These are phyloP conservation scores for Rosa hybrid DNA, from an alignment of 331 rosid species.

Conservation along the genomic window DNA sequence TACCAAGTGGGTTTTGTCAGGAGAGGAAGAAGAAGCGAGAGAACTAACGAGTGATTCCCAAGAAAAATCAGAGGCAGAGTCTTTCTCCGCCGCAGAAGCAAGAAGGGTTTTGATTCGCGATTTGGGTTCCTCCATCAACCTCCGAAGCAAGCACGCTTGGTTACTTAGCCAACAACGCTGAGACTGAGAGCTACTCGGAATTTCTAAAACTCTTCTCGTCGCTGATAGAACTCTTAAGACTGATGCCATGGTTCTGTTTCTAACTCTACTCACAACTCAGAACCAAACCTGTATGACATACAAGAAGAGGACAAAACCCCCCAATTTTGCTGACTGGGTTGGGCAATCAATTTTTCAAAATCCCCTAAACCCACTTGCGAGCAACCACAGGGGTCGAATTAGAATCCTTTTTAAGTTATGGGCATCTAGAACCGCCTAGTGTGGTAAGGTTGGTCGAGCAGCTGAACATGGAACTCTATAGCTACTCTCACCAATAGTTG, in stretches of 20 bases:
- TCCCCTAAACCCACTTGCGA: too few species aligned
- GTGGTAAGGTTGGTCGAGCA: too few species aligned
- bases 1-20: constrained; percentile 53
- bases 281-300: neutral
- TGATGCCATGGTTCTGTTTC: constrained; percentile 36
- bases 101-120: constrained; percentile 48
- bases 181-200: neutral
- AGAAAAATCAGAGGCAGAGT: constrained; percentile 34
- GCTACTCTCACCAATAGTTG: too few species aligned
- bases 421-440: too few species aligned
- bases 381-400: too few species aligned
- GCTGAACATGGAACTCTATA: too few species aligned
- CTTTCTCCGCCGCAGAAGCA: constrained; percentile 34
- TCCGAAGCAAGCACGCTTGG: constrained; percentile 28
- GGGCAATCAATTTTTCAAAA: too few species aligned
- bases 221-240: constrained; percentile 35
- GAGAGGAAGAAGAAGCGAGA: constrained; percentile 46
- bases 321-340: too few species aligned
- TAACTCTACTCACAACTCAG: neutral
- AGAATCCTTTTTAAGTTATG: too few species aligned
- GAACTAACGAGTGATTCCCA: constrained; percentile 46
- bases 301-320: neutral
- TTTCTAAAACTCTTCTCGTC: constrained; percentile 11
- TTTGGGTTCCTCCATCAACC: constrained; percentile 46
- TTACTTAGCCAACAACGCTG: constrained; percentile 22